Evolutionary conservation across 2,329 filamentous ascomycete genomes (phyloP).

Genomic region (Cladosporium oxysporum): DNA sequence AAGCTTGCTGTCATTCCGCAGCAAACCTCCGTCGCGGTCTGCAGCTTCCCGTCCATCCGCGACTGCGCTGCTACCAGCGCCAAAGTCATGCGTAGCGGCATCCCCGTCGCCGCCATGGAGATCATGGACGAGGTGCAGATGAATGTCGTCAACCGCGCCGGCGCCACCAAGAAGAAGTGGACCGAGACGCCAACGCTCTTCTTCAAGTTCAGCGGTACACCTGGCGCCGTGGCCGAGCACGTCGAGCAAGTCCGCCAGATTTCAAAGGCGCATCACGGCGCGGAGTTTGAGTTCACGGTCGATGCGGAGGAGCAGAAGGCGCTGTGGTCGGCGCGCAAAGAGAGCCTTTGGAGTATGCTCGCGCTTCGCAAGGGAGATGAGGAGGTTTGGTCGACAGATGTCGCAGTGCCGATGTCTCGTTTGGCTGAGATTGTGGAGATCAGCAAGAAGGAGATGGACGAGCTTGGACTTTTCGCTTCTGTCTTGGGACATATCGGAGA

Average conservation of each 20-base stretch:
- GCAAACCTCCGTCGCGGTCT: slow-evolving; percentile 75
- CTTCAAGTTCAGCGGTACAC: slow-evolving; percentile 82
- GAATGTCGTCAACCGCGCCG: slow-evolving; percentile 75
- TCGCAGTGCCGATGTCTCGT: slow-evolving; percentile 61
- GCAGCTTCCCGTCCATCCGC: slow-evolving; percentile 74
- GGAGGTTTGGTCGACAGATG: slow-evolving; percentile 64
- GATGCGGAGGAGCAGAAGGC: slow-evolving; percentile 56
- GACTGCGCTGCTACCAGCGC: slow-evolving; percentile 72
- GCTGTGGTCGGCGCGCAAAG: slow-evolving; percentile 62
- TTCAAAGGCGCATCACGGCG: slow-evolving; percentile 60
- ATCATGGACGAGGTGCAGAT: slow-evolving; percentile 90
- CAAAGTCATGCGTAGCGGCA: slow-evolving; percentile 72
- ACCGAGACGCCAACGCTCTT: slow-evolving; percentile 76
- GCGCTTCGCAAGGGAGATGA: slow-evolving; percentile 56
- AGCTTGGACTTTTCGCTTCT: slow-evolving; percentile 81
- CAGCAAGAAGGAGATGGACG: slow-evolving; percentile 86
- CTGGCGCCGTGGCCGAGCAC: slow-evolving; percentile 73
- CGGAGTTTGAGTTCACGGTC: slow-evolving; percentile 58
- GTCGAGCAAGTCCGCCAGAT: slow-evolving; percentile 69
- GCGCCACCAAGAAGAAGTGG: slow-evolving; percentile 71
- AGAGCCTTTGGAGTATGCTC: slow-evolving; percentile 63
- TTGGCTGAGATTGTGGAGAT: slow-evolving; percentile 70
- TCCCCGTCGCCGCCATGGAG: slow-evolving; percentile 77
- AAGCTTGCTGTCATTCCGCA: slow-evolving; percentile 77
- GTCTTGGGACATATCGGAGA: slow-evolving; percentile 90